Conservation (phyloP, 495 filamentous ascomycete species). For the Opeltia flavorubescens region DNA sequence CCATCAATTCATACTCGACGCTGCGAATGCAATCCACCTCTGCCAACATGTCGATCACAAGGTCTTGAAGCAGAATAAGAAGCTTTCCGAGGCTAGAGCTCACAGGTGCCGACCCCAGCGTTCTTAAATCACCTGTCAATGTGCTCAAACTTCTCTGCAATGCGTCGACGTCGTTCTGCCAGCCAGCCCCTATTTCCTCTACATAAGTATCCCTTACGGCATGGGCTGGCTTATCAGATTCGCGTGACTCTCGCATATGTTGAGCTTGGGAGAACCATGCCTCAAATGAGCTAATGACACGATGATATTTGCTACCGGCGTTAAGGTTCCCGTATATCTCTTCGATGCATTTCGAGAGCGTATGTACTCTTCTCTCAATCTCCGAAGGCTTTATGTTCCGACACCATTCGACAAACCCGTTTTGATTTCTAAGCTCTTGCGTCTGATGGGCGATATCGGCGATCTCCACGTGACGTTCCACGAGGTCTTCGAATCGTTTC, state of each 20-base stretch:
- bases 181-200: constrained; percentile 27
- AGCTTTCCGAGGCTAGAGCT: constrained; percentile 25
- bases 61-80: constrained; percentile 19
- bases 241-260: constrained; percentile 20
- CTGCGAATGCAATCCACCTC: constrained; percentile 28
- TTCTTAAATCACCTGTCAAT: constrained; percentile 17
- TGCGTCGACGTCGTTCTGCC: constrained; percentile 28
- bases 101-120: constrained; percentile 15
- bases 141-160: constrained; percentile 28
- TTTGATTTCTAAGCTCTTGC: constrained; percentile 28
- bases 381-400: constrained; percentile 21
- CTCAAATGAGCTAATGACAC: constrained; percentile 25
- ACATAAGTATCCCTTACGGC: constrained; percentile 21
- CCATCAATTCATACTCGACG: constrained; percentile 28
- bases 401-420: constrained; percentile 28
- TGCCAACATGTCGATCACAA: constrained; percentile 27
- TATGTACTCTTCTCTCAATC: constrained; percentile 29
- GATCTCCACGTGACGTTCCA: constrained; percentile 21
- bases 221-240: neutral
- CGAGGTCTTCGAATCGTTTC: constrained; percentile 27
- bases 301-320: constrained; percentile 22
- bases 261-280: constrained; percentile 29
- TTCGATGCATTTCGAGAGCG: constrained; percentile 28
- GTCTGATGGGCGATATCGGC: constrained; percentile 23
- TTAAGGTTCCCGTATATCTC: constrained; percentile 27